These are phyloP conservation scores for Coniferiporia weirii DNA, from an alignment of 1,284 basidiomycete species.

Conservation along the genomic window DNA sequence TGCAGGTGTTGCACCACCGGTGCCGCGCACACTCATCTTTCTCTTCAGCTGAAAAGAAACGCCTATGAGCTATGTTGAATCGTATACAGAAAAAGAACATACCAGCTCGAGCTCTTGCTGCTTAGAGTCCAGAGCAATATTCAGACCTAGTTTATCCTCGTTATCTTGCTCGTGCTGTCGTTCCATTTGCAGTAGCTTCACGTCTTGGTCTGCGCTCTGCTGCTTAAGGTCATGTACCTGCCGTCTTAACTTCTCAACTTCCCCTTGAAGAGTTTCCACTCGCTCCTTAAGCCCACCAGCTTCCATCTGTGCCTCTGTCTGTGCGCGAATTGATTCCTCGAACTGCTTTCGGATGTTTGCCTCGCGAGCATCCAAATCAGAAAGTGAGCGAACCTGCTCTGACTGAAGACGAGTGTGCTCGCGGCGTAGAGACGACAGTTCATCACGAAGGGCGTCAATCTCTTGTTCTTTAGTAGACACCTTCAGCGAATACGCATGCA, in stretches of 20 bases:
- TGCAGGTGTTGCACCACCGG: constrained; percentile 56
- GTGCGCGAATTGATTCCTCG: constrained; percentile 44
- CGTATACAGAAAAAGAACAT: constrained; percentile 28
- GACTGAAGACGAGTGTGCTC: constrained; percentile 48
- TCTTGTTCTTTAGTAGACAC: constrained; percentile 38
- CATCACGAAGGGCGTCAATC: constrained; percentile 48
- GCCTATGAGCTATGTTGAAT: constrained; percentile 4
- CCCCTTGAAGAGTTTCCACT: constrained; percentile 48
- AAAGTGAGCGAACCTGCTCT: constrained; percentile 45
- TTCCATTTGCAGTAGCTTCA: constrained; percentile 68
- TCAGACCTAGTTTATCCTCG: constrained; percentile 74
- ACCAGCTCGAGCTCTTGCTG: constrained; percentile 88
- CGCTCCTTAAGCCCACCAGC: constrained; percentile 43
- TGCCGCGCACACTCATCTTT: constrained; percentile 54
- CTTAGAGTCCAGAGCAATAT: constrained; percentile 84
- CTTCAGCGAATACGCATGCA: constrained; percentile 35
- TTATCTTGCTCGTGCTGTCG: constrained; percentile 65
- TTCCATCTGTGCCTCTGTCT: constrained; percentile 49
- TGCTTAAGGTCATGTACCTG: constrained; percentile 70
- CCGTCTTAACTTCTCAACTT: constrained; percentile 56
- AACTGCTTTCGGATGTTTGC: constrained; percentile 41
- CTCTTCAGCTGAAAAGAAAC: constrained; percentile 60
- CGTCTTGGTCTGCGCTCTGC: constrained; percentile 78
- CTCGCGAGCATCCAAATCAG: constrained; percentile 44
- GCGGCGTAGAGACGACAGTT: constrained; percentile 47